These are phyloP conservation scores for Podaxis pistillaris DNA, from an alignment of 768 basidiomycete genomes.

Conservation along the genomic window DNA sequence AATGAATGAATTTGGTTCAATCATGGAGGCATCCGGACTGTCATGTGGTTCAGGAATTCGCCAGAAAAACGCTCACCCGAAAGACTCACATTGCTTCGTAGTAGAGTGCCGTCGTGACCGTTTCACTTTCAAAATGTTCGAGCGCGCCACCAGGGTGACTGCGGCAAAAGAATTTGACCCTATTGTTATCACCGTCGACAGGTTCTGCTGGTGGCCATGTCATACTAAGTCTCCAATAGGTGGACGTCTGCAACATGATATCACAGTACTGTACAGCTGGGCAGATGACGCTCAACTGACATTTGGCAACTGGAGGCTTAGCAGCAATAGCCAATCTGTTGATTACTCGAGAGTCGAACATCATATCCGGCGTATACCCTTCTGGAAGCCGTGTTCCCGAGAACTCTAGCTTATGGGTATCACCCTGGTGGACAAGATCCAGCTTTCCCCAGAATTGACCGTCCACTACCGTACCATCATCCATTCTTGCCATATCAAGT, in stretches of 20 bases:
- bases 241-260: conserved; percentile 66
- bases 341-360: conserved; percentile 77
- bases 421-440: conserved; percentile 74
- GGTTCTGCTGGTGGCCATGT: conserved; percentile 80
- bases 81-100: conserved; percentile 78
- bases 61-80: background rate
- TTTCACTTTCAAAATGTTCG: conserved; percentile 83
- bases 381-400: conserved; percentile 71
- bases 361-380: conserved; percentile 63
- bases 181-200: conserved; percentile 50
- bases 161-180: conserved; percentile 79
- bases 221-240: conserved; percentile 70
- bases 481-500: conserved; percentile 89
- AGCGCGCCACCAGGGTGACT: conserved; percentile 84
- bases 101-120: conserved; percentile 77
- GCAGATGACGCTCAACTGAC: conserved; percentile 70
- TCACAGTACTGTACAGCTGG: conserved; percentile 80
- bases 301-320: conserved; percentile 74
- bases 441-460: conserved; percentile 89
- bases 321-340: conserved; percentile 73
- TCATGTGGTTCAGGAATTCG: conserved; percentile 6
- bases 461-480: conserved; percentile 83
- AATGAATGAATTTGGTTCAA: conserved; percentile 78
- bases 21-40: conserved; percentile 75
- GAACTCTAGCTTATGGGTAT: conserved; percentile 81